Base-by-base conservation (phyloP, 768 basidiomycete species). In the Hemileccinum rubropunctum region DNA sequence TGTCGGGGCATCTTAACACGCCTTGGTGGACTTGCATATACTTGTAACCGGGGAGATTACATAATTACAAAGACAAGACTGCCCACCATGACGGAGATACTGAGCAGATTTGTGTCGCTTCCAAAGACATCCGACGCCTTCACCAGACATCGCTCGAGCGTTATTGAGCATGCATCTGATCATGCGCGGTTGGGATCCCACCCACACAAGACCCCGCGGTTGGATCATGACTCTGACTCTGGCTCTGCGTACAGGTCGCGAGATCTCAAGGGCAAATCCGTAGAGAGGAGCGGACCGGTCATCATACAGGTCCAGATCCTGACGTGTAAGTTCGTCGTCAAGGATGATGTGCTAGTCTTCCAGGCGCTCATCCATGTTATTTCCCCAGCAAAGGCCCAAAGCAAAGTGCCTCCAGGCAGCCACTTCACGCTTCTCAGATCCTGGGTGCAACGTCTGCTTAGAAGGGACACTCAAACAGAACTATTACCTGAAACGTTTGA, bases 201-300 rank as follows among this genome's bases (percentile, higher is more conserved):
- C 71, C 79, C 80, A 56, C 78, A 76, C 68, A 89, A 90, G 74
- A 80, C 79, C 50, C 76, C 83, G 53, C 83, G 85, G 54, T 71
- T 85, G 68, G 78, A 77, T 54, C 71, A 72, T 59, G 83, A 86
- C 74, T 81, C 78, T 68, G 85, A 88, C 71, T 77, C 83, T 58
- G 78, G 78, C 57, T 81, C 83, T 65, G 80, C 83, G 58, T 81
- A 76, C 67, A 81, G 87, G 63, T 75, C 73, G 58, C 71, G 57
- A 62, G 66, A 60, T 55, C 55, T 11, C 59, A 61, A 62, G 45
- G 58, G 62, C 34, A 63, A 61, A 45, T 47, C 42, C 17, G 46
- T 50, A 20, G 66, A 60, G 41, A 59, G 57, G 23, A 60, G 53
- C 14, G 76, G 73, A 1, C 72, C 80, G n/a, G 56, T 77, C 33